Evolutionary conservation across 2,329 filamentous ascomycete genomes (phyloP).

Genomic region (Sporothrix inflata): DNA sequence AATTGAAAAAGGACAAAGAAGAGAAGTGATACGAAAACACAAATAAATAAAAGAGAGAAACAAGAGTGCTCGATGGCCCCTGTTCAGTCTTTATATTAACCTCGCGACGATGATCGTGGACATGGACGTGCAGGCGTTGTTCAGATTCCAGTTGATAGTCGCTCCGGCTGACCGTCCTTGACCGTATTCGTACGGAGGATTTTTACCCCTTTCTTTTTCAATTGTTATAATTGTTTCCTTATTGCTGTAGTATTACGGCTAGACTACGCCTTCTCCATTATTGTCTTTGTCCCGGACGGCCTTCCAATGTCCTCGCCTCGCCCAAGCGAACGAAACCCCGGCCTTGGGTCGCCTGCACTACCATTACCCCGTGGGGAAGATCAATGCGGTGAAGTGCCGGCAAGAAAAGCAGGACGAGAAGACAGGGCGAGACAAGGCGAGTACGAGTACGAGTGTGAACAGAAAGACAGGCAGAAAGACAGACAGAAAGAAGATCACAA

Average conservation of each 20-base stretch:
- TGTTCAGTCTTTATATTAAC: constrained; percentile 4
- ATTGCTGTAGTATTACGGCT: background rate
- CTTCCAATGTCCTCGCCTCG: background rate
- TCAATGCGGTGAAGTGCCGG: constrained; percentile 5
- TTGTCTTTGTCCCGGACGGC: background rate
- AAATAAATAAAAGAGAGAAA: background rate
- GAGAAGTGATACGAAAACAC: background rate
- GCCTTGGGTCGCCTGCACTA: background rate
- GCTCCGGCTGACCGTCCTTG: background rate
- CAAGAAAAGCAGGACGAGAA: background rate
- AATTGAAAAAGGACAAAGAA: background rate
- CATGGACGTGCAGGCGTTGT: background rate
- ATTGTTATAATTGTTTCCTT: background rate
- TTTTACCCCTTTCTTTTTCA: background rate
- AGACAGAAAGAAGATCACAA: background rate
- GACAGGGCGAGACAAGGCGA: background rate
- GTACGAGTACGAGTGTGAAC: background rate
- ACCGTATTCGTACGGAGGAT: constrained; percentile 2
- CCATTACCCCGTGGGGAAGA: background rate
- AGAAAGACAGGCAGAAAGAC: background rate
- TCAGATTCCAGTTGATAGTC: constrained; percentile 1
- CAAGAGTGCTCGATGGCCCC: background rate
- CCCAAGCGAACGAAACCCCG: background rate
- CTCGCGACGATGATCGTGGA: background rate
- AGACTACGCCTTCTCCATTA: background rate